Evolutionary conservation across 2,329 filamentous ascomycete genomes (phyloP).

Genomic region (Ascochyta fabae): DNA sequence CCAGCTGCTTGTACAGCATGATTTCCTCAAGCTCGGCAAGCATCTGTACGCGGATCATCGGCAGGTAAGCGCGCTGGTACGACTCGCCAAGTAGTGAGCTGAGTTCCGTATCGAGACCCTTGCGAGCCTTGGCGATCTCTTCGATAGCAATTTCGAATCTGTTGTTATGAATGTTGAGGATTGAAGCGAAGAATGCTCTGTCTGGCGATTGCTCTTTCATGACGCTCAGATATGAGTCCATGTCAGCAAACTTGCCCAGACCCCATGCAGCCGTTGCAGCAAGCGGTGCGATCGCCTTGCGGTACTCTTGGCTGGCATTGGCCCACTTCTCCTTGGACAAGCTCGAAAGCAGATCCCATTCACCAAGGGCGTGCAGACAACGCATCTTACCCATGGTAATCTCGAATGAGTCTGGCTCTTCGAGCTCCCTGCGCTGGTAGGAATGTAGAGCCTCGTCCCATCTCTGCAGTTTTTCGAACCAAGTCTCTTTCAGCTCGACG

Average conservation of each 20-base stretch:
- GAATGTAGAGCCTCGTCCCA: constrained; percentile 97
- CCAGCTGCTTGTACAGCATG: constrained; percentile 93
- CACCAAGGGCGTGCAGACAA: constrained; percentile 92
- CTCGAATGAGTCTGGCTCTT: constrained; percentile 76
- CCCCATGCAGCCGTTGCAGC: constrained; percentile 97
- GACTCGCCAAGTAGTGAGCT: constrained; percentile 97
- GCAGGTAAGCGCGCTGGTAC: constrained; percentile 95
- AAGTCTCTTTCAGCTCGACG: constrained; percentile 95
- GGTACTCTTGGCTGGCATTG: constrained; percentile 84
- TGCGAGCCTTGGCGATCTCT: constrained; percentile 89
- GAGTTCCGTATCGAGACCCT: constrained; percentile 93
- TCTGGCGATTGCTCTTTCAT: constrained; percentile 96
- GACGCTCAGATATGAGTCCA: constrained; percentile 95
- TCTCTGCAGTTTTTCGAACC: constrained; percentile 97
- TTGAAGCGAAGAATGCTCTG: constrained; percentile 96
- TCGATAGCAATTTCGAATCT: constrained; percentile 90
- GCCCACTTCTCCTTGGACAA: constrained; percentile 94
- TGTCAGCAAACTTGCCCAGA: constrained; percentile 93
- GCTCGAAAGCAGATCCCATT: constrained; percentile 92
- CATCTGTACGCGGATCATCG: constrained; percentile 99
- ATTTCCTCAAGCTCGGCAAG: constrained; percentile 97
- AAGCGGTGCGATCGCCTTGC: constrained; percentile 87
- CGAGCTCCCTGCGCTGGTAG: constrained; percentile 85
- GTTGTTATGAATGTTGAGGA: constrained; percentile 91
- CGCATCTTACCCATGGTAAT: constrained; percentile 99